A percentile compares a stretch with the other conserved stretches of the same genome.
These are phyloP conservation scores for Casuarina equisetifolia DNA, from an alignment of 306 rosid genomes.

Conservation along the genomic window DNA sequence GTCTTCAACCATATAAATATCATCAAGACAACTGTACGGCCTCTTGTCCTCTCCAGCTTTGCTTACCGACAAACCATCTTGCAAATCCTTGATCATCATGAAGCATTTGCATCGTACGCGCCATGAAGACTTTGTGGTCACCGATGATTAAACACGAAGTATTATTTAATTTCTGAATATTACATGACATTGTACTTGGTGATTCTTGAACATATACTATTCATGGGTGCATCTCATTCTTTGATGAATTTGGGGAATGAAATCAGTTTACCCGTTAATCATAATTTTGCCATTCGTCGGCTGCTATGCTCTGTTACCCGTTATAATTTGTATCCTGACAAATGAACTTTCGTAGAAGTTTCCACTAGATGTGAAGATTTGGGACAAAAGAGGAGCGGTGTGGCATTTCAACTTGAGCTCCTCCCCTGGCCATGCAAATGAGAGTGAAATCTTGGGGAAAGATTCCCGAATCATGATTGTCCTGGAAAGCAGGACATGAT, in stretches of 20 bases:
- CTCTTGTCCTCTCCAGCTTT: too few species aligned
- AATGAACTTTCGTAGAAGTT: conserved; percentile 30
- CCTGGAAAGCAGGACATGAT: background rate
- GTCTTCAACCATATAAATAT: background rate
- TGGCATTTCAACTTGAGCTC: background rate
- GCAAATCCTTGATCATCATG: too few species aligned
- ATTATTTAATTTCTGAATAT: too few species aligned
- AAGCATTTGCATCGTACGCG: too few species aligned
- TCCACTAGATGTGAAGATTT: background rate
- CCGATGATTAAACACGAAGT: too few species aligned
- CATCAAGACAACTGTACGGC: background rate
- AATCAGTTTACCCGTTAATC: background rate
- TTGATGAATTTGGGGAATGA: too few species aligned
- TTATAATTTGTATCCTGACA: background rate
- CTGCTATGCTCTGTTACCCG: too few species aligned
- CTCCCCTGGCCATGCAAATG: background rate
- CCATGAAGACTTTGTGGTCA: too few species aligned
- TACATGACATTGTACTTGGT: too few species aligned
- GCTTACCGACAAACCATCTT: background rate
- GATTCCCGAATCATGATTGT: background rate
- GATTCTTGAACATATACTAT: too few species aligned
- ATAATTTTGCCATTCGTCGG: background rate
- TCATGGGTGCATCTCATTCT: too few species aligned
- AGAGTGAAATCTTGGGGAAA: background rate
- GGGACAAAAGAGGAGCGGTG: conserved; percentile 9